Evolutionary conservation across 139 green algal genomes (phyloP).

Genomic region (Diplosphaera chodatii): DNA sequence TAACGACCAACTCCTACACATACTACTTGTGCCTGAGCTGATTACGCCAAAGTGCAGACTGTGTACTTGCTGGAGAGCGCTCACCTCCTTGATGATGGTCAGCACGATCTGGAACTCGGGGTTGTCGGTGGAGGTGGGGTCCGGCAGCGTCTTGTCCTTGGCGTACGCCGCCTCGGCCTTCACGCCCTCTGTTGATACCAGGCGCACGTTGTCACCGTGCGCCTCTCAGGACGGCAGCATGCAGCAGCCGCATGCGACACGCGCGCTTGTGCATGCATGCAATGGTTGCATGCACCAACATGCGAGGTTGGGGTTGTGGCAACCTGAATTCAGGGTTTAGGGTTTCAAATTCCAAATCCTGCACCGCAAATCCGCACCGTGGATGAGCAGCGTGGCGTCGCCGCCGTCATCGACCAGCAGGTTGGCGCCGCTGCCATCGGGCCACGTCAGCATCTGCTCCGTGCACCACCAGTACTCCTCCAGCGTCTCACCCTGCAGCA

Average conservation of each 20-base stretch:
- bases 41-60: no score
- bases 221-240: no score
- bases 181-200: slow-evolving; percentile 69
- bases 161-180: slow-evolving; percentile 92
- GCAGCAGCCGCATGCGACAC: no score
- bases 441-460: slow-evolving; percentile 85
- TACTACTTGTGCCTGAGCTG: no score
- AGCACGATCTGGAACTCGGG: slow-evolving; percentile 99
- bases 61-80: no score
- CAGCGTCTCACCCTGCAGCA: slow-evolving; percentile 86
- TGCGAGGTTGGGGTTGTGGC: no score
- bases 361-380: slow-evolving; percentile 53
- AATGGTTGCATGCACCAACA: not conserved
- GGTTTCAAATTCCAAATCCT: no score
- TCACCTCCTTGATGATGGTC: slow-evolving; percentile 80
- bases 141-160: slow-evolving; percentile 85
- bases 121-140: slow-evolving; percentile 94
- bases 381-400: slow-evolving; percentile 98
- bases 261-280: no score
- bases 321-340: no score
- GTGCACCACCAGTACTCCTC: slow-evolving; percentile 99
- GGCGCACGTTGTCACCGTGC: not conserved
- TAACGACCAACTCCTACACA: no score
- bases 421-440: slow-evolving; percentile 73
- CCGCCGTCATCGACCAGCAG: slow-evolving; percentile 98